phyloP scores from a whole-genome alignment of 2,329 filamentous ascomycete genomes.

The Thelonectria rubi region DNA sequence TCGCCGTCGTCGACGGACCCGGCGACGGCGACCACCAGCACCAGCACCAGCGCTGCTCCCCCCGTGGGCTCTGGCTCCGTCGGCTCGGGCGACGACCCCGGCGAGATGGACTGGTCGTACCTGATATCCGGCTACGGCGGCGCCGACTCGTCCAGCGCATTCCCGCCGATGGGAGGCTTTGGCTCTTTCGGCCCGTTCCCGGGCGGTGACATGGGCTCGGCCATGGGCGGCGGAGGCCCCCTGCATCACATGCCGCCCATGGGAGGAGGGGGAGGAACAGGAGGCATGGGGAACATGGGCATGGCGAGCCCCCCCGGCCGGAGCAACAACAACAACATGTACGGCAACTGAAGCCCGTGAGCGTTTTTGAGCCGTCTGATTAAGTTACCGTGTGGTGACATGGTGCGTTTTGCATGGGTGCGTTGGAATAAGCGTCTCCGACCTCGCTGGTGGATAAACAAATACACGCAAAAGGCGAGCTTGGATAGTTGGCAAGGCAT shows the following conservation, averaged over 20 bases:
- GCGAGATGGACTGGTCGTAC: constrained; percentile 60
- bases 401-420: neutral
- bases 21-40: constrained; percentile 22
- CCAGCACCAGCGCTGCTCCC: neutral
- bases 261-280: constrained; percentile 38
- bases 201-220: constrained; percentile 33
- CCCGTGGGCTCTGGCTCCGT: constrained; percentile 31
- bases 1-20: constrained; percentile 43
- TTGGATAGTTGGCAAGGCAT: neutral
- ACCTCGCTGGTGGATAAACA: neutral
- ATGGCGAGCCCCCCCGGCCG: constrained; percentile 32
- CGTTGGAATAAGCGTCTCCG: neutral
- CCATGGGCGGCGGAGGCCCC: constrained; percentile 18
- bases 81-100: constrained; percentile 42
- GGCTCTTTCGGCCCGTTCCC: constrained; percentile 39
- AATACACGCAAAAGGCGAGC: neutral
- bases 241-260: constrained; percentile 19
- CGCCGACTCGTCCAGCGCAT: constrained; percentile 35
- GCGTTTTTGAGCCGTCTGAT: neutral
- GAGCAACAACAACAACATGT: constrained; percentile 38
- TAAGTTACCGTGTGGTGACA: constrained; percentile 9
- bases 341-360: constrained; percentile 34
- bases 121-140: constrained; percentile 56
- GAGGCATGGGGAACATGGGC: constrained; percentile 27
- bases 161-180: constrained; percentile 43